phyloP scores from a whole-genome alignment of 352 stramenopile species.

The Plasmopara muralis region DNA sequence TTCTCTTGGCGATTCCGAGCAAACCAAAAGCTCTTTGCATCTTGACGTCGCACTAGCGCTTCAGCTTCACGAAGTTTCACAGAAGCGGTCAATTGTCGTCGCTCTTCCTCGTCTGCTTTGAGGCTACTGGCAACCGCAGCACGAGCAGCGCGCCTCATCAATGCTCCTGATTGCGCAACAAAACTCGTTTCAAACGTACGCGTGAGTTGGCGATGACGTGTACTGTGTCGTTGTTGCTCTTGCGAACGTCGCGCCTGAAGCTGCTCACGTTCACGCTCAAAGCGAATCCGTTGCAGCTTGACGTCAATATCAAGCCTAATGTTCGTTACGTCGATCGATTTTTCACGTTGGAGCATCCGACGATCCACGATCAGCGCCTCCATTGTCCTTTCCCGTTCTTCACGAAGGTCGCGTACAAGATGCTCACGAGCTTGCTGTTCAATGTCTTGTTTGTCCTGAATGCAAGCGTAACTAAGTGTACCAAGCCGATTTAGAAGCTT shows the following conservation, averaged over 20 bases:
- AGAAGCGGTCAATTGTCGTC: slow-evolving; percentile 17
- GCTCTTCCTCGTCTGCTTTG: slow-evolving; percentile 28
- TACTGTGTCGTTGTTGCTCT: slow-evolving; percentile 42
- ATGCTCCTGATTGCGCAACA: slow-evolving; percentile 45
- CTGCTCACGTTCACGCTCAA: slow-evolving; percentile 44
- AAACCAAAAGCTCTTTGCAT: slow-evolving; percentile 68
- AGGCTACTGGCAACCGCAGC: slow-evolving; percentile 31
- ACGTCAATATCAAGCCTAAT: slow-evolving; percentile 64
- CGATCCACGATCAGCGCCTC: slow-evolving; percentile 64
- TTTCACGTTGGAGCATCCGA: slow-evolving; percentile 54
- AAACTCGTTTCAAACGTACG: slow-evolving; percentile 48
- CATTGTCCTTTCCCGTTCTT: slow-evolving; percentile 55
- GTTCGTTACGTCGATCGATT: slow-evolving; percentile 43
- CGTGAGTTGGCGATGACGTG: slow-evolving; percentile 37
- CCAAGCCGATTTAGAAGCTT: slow-evolving; percentile 47
- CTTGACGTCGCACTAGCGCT: slow-evolving; percentile 31
- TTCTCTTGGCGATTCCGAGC: slow-evolving; percentile 50
- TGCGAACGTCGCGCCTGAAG: slow-evolving; percentile 34
- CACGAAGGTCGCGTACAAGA: slow-evolving; percentile 49
- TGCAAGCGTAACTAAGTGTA: slow-evolving; percentile 21
- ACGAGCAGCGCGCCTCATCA: slow-evolving; percentile 58
- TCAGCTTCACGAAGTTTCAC: slow-evolving; percentile 34
- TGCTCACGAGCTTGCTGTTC: slow-evolving; percentile 39
- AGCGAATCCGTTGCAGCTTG: slow-evolving; percentile 59
- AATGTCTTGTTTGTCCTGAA: slow-evolving; percentile 33